phyloP scores from a whole-genome alignment of 257 asterid genomes.

The Primulina eburnea region DNA sequence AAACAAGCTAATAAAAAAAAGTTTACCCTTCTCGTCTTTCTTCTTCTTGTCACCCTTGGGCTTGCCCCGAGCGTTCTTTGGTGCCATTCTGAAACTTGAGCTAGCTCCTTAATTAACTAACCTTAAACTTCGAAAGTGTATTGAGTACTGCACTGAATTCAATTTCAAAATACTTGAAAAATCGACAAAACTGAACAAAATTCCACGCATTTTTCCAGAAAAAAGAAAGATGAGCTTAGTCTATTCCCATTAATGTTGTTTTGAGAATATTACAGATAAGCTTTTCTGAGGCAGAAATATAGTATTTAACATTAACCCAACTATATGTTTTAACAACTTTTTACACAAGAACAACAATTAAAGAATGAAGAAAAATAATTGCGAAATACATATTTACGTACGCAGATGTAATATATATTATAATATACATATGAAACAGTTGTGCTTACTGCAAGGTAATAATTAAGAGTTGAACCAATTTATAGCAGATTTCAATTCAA shows the following conservation, averaged over 20 bases:
- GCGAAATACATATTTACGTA: background rate
- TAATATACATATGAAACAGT: too few relatives aligned
- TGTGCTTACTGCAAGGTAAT: too few relatives aligned
- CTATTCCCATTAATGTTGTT: background rate
- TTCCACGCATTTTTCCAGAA: too few relatives aligned
- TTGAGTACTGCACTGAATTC: background rate
- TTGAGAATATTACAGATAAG: background rate
- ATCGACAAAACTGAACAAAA: background rate
- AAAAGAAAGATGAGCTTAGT: too few relatives aligned
- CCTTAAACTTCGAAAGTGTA: slow-evolving; percentile 8
- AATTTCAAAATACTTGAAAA: slow-evolving; percentile 16
- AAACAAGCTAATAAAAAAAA: too few relatives aligned
- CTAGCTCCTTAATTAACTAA: slow-evolving; percentile 15
- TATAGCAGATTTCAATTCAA: too few relatives aligned
- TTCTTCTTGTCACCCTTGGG: slow-evolving; percentile 87
- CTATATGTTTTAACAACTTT: too few relatives aligned
- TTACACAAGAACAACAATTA: too few relatives aligned
- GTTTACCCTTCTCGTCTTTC: slow-evolving; percentile 84
- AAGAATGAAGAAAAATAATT: too few relatives aligned
- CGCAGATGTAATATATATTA: too few relatives aligned
- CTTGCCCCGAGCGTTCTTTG: slow-evolving; percentile 87
- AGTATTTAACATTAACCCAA: background rate
- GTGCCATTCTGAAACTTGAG: slow-evolving; percentile 62
- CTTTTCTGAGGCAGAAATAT: background rate
- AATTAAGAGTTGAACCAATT: too few relatives aligned